A percentile compares a stretch with the other conserved stretches of the same genome.
Evolutionary conservation across 1,139 yeast species (phyloP).

Genomic region (Lodderomyces parapsilosis): DNA sequence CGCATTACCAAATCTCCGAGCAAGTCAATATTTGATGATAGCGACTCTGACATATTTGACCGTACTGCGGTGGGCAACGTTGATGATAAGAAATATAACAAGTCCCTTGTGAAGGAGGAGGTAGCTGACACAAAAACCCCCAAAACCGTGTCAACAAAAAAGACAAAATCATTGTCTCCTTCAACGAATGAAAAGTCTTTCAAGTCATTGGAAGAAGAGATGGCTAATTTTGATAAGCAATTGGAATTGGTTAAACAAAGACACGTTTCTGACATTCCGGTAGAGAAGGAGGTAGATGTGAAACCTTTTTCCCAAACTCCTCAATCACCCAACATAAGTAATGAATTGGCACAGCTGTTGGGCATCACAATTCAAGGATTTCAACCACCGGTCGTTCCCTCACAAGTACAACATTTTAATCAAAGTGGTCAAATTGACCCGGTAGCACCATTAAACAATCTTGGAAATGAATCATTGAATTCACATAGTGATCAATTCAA

Average conservation of each 20-base stretch:
- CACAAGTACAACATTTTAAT: not conserved
- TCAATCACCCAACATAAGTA: slow-evolving; percentile 5
- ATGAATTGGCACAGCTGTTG: slow-evolving; percentile 24
- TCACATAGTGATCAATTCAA: not conserved
- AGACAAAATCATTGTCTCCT: slow-evolving; percentile 1
- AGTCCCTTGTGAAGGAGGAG: slow-evolving; percentile 4
- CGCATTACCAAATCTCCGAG: slow-evolving; percentile 4
- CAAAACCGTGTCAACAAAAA: slow-evolving; percentile 3
- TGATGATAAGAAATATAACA: not conserved
- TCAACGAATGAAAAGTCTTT: slow-evolving; percentile 13
- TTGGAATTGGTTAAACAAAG: slow-evolving; percentile 18
- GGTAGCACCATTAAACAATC: not conserved
- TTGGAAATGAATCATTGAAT: not conserved
- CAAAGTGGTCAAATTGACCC: not conserved
- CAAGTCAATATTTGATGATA: slow-evolving; percentile 16
- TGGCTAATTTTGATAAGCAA: slow-evolving; percentile 22
- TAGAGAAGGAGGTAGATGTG: not conserved
- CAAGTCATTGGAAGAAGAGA: slow-evolving; percentile 24
- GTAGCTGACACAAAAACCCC: slow-evolving; percentile 6
- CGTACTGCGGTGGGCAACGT: slow-evolving; percentile 2
- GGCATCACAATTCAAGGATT: slow-evolving; percentile 29
- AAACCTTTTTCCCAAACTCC: not conserved
- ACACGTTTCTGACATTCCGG: not conserved
- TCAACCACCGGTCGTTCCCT: slow-evolving; percentile 12
- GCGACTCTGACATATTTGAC: slow-evolving; percentile 9